Base-by-base conservation (phyloP, 345 rosid genomes). In the Populus ilicifolia region DNA sequence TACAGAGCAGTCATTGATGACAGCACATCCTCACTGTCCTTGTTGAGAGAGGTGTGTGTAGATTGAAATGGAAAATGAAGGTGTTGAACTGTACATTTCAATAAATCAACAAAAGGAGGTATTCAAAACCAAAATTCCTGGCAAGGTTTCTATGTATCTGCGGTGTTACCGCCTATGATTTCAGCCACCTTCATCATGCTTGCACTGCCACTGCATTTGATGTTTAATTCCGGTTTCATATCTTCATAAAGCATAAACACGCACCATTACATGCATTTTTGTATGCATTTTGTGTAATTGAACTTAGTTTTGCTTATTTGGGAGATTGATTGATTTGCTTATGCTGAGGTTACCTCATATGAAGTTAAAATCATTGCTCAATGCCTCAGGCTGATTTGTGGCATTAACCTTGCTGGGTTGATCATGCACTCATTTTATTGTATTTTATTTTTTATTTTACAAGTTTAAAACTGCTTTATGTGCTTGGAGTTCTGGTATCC, bases 101-200 rank as follows among this genome's bases (percentile, higher is more conserved):
- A 78, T 94, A 94, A 88, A 90, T 14, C 89, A 88, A 20, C 86
- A 80, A 77, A 86, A 90, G 72, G 94, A 93, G 85, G 79, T 81
- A 0, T 80, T 93, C 77, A 77, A 59, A 72, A 87, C 94, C 8
- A 71, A 74, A 48, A 86, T 6, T 61, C 89, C 86, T 0, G 93
- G 92, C 0, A 92, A 89, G 72, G 89, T 91, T 52, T 77, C 89
- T 80, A 85, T 93, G 89, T 92, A 93, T 92, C 71, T 95, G 99
- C 29, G 97, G 99, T 13, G 90, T 95, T 61, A 93, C 99, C 0
- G 89, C 98, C 44, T 92, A 95, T 75, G 93, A 90, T 77, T 84
- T 86, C 87, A 93, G 99, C 86, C 97, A 93, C 81, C 84, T 95
- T 38, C 96, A 94, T 41, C 99, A 93, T 77, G 99, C 93, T 44